These are phyloP conservation scores for Fusarium albidum DNA, from an alignment of 2,329 filamentous ascomycete genomes.

Conservation along the genomic window DNA sequence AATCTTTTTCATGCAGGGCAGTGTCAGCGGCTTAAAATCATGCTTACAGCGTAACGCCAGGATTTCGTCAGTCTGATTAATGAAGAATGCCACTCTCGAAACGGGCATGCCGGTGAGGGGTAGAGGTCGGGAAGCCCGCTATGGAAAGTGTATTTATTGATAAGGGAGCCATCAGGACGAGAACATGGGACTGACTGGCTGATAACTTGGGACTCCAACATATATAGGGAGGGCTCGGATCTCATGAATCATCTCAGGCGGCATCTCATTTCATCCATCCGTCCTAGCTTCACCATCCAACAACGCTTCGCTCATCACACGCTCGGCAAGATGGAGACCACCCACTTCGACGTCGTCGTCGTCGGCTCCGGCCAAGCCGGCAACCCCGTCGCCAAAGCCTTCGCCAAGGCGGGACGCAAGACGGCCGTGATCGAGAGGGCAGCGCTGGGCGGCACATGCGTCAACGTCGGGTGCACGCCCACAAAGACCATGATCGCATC, in stretches of 20 bases:
- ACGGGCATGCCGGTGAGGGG: slow-evolving; percentile 33
- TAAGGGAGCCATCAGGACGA: slow-evolving; percentile 1
- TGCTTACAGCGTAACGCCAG: slow-evolving; percentile 14
- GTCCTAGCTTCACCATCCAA: not conserved
- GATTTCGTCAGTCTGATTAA: slow-evolving; percentile 35
- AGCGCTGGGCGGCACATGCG: slow-evolving; percentile 61
- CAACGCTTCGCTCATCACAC: not conserved
- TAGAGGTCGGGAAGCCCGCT: slow-evolving; percentile 16
- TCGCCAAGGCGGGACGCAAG: slow-evolving; percentile 53
- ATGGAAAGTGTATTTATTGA: slow-evolving; percentile 19
- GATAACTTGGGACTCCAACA: not conserved
- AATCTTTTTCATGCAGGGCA: not conserved
- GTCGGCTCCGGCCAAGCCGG: slow-evolving; percentile 63
- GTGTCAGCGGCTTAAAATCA: slow-evolving; percentile 33
- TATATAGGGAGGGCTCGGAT: not conserved
- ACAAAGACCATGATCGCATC: slow-evolving; percentile 66
- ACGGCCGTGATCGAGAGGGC: slow-evolving; percentile 57
- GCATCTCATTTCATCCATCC: not conserved
- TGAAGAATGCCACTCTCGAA: slow-evolving; percentile 9
- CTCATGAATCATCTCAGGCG: slow-evolving; percentile 19
- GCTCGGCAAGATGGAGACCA: slow-evolving; percentile 25
- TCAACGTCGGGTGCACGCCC: slow-evolving; percentile 65
- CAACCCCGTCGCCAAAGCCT: slow-evolving; percentile 57
- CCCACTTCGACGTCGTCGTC: slow-evolving; percentile 48
- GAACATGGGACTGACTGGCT: slow-evolving; percentile 4